These are phyloP conservation scores for Sugiyamaella paludigena DNA, from an alignment of 1,139 yeast species.

Conservation along the genomic window DNA sequence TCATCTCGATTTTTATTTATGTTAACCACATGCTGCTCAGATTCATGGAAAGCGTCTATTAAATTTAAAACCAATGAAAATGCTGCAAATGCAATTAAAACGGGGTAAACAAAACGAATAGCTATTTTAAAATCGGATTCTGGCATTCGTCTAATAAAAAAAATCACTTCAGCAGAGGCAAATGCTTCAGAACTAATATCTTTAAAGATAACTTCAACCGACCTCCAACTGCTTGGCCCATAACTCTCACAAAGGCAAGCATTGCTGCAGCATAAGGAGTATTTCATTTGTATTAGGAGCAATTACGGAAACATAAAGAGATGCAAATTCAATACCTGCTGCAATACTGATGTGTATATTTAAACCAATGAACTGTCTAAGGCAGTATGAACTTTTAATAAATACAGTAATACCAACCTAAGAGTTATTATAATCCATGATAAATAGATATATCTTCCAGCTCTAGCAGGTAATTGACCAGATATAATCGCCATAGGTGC, in stretches of 20 bases:
- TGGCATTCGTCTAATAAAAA: constrained; percentile 23
- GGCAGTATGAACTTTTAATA: constrained; percentile 44
- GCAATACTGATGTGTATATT: constrained; percentile 54
- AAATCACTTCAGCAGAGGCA: constrained; percentile 23
- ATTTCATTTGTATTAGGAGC: constrained; percentile 54
- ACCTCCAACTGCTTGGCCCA: constrained; percentile 54
- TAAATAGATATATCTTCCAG: constrained; percentile 40
- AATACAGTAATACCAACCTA: constrained; percentile 52
- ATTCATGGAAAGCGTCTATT: constrained; percentile 22
- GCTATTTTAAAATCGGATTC: constrained; percentile 20
- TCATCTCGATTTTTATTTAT: too few species aligned
- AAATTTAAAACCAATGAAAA: constrained; percentile 24
- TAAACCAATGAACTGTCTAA: constrained; percentile 50
- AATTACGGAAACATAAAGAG: constrained; percentile 46
- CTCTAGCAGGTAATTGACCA: constrained; percentile 47
- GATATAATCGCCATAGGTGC: constrained; percentile 47
- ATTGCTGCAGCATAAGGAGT: constrained; percentile 52
- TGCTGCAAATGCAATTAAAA: constrained; percentile 26
- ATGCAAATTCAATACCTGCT: constrained; percentile 47
- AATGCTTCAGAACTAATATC: constrained; percentile 23
- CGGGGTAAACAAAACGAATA: constrained; percentile 24
- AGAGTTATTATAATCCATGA: constrained; percentile 44
- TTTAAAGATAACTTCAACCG: constrained; percentile 14
- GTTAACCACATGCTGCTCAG: constrained; percentile 25
- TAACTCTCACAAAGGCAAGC: constrained; percentile 48